phyloP scores from a whole-genome alignment of 202 grass and related monocot species.

The Zizania palustris region DNA sequence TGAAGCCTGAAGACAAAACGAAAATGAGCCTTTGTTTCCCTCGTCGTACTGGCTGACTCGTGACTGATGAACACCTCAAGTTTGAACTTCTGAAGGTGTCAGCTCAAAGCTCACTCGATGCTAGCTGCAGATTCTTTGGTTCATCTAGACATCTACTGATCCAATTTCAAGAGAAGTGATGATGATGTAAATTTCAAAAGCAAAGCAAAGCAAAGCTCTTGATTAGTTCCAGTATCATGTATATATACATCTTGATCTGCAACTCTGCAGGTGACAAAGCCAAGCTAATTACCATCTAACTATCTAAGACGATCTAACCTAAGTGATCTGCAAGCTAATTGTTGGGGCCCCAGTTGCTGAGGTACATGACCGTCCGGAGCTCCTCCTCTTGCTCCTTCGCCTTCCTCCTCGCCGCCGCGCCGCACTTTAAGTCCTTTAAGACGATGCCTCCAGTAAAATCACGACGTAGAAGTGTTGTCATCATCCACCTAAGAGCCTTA shows the following conservation, averaged over 20 bases:
- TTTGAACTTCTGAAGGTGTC: background rate
- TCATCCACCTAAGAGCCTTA: no score
- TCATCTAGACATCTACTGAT: no score
- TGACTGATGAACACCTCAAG: background rate
- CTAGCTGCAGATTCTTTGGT: background rate
- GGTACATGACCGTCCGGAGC: conserved; percentile 63
- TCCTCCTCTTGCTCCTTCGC: conserved; percentile 58
- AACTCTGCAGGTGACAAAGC: background rate
- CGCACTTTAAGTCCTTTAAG: no score
- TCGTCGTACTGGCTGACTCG: no score
- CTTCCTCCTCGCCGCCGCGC: conserved; percentile 42
- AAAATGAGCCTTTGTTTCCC: no score
- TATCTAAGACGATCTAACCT: background rate
- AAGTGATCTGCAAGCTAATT: conserved; percentile 28
- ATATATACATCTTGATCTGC: background rate
- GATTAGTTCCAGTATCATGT: background rate
- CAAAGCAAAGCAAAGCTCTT: background rate
- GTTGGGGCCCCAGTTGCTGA: conserved; percentile 79
- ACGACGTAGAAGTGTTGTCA: no score
- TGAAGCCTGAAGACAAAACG: background rate
- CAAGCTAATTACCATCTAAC: background rate
- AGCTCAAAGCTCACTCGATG: no score
- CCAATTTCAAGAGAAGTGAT: background rate
- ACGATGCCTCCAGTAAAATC: no score
- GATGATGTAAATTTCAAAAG: no score